phyloP scores from a whole-genome alignment of 2,329 filamentous ascomycete species.

The Microcyclosporella mali region DNA sequence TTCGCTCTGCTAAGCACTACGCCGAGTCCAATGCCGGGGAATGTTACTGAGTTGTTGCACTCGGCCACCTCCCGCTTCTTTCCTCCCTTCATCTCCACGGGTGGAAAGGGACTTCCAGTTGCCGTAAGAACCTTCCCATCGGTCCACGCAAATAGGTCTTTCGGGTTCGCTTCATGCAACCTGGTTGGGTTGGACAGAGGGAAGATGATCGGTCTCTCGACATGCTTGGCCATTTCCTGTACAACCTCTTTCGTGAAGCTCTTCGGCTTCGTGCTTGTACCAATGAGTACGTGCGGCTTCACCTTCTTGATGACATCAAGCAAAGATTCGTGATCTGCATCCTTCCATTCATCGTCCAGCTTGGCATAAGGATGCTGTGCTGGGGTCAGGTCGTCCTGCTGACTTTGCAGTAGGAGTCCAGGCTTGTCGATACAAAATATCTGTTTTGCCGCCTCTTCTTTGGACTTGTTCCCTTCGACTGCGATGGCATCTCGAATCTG shows the following conservation, averaged over 20 bases:
- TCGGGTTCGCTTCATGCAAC: slow-evolving; percentile 73
- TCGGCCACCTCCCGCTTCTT: slow-evolving; percentile 60
- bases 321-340: slow-evolving; percentile 52
- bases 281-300: slow-evolving; percentile 74
- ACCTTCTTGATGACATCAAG: slow-evolving; percentile 62
- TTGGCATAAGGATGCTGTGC: slow-evolving; percentile 65
- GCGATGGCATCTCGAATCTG: slow-evolving; percentile 76
- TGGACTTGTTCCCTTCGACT: slow-evolving; percentile 58
- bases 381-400: slow-evolving; percentile 54
- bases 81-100: slow-evolving; percentile 55
- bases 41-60: slow-evolving; percentile 83
- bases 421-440: slow-evolving; percentile 75
- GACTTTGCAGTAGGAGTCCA: slow-evolving; percentile 59
- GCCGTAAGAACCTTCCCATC: slow-evolving; percentile 70
- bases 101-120: slow-evolving; percentile 75
- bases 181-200: slow-evolving; percentile 80
- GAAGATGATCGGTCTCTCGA: slow-evolving; percentile 75
- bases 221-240: slow-evolving; percentile 67
- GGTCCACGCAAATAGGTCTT: slow-evolving; percentile 73
- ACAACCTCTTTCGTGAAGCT: slow-evolving; percentile 71
- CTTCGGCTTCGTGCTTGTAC: slow-evolving; percentile 71
- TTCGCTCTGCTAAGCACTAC: slow-evolving; percentile 63
- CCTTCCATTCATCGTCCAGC: slow-evolving; percentile 57
- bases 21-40: slow-evolving; percentile 80
- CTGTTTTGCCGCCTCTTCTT: slow-evolving; percentile 68